phyloP scores from a whole-genome alignment of 352 stramenopile genomes.

The Phytophthora sp. region DNA sequence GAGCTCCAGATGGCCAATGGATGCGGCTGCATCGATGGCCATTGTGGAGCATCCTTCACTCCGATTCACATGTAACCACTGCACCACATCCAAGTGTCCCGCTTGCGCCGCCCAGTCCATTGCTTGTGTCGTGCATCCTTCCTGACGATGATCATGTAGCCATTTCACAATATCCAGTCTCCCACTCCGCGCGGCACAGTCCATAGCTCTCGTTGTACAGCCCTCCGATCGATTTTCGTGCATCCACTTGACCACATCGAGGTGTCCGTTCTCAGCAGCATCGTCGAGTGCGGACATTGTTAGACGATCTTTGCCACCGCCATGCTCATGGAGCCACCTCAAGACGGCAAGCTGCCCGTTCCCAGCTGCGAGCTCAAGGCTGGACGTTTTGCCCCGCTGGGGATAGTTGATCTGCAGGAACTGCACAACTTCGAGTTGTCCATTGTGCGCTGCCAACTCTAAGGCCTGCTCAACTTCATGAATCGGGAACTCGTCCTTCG shows the following conservation, averaged over 20 bases:
- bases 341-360: constrained; percentile 28
- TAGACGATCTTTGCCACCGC: constrained; percentile 16
- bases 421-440: constrained; percentile 35
- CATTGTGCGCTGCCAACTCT: constrained; percentile 21
- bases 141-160: constrained; percentile 21
- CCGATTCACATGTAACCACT: constrained; percentile 31
- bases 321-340: constrained; percentile 31
- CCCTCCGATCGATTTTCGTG: constrained; percentile 20
- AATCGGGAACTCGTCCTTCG: constrained; percentile 9
- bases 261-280: constrained; percentile 28
- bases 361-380: constrained; percentile 27
- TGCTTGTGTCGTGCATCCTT: constrained; percentile 34
- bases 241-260: constrained; percentile 35
- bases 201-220: constrained; percentile 33
- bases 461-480: constrained; percentile 24
- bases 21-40: constrained; percentile 26
- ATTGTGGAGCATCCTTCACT: constrained; percentile 28
- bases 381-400: constrained; percentile 25
- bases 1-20: constrained; percentile 25
- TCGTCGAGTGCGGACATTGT: constrained; percentile 36
- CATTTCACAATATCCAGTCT: constrained; percentile 29
- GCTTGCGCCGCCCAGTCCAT: constrained; percentile 34
- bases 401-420: constrained; percentile 32
- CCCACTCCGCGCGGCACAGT: constrained; percentile 24
- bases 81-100: constrained; percentile 28